phyloP scores from a whole-genome alignment of 2,329 filamentous ascomycete species.

The Claviceps purpurea region DNA sequence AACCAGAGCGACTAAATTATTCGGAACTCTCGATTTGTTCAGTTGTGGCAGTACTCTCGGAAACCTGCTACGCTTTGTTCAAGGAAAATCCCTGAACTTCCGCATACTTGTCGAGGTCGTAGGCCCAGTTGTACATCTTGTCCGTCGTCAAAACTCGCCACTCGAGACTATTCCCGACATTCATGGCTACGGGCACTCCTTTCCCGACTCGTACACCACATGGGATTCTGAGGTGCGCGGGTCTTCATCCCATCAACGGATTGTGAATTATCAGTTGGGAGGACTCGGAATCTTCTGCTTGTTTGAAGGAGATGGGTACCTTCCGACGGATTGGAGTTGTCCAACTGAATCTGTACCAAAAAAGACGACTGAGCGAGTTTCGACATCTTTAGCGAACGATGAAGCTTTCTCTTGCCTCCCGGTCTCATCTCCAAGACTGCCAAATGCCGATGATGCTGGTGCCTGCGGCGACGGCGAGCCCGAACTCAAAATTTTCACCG shows the following conservation, averaged over 20 bases:
- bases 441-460: background rate
- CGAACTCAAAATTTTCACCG: conserved; percentile 8
- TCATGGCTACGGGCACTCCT: conserved; percentile 49
- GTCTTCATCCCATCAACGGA: conserved; percentile 48
- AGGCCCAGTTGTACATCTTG: conserved; percentile 40
- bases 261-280: conserved; percentile 1
- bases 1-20: too few species aligned
- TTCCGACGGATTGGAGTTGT: background rate
- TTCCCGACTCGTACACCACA: conserved; percentile 51
- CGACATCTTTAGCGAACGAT: background rate
- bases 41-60: conserved; percentile 45
- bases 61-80: conserved; percentile 41
- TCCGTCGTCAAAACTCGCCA: conserved; percentile 47
- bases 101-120: conserved; percentile 42
- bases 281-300: conserved; percentile 15
- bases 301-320: conserved; percentile 17
- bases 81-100: conserved; percentile 31
- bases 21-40: conserved; percentile 31
- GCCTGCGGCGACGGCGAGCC: conserved; percentile 8
- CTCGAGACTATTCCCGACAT: conserved; percentile 42
- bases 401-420: background rate
- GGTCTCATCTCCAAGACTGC: background rate
- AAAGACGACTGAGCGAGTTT: background rate
- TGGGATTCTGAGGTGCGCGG: conserved; percentile 41
- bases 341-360: background rate